Evolutionary conservation across 2,329 filamentous ascomycete genomes (phyloP), one percentile per base, ranked within the genome.

Genomic region (Fusarium heterosporum): DNA sequence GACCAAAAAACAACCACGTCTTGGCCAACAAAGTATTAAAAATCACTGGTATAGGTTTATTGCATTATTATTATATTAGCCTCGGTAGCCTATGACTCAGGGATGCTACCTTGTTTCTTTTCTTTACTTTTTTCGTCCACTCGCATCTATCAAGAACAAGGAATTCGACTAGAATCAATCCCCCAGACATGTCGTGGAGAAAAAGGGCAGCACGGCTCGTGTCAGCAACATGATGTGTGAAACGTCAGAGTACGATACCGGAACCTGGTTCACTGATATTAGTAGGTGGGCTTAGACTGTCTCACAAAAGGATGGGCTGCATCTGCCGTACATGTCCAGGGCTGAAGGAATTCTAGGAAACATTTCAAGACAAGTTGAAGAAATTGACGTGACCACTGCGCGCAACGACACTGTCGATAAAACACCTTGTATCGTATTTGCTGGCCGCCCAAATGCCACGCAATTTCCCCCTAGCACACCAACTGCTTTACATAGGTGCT

Each of bases 381-480:
- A 19, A 38, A 39, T 8, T 10, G 46, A 38, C n/a, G 32, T 7
- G 26, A 32, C 11, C 32, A 17, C 12, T 63, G 34, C 25, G 45
- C 36, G 45, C 14, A 63, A 34, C 39, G 51, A 30, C 47, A 22
- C 43, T 51, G 45, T 56, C 29, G 26, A 58, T 38, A 28, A 28
- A 55, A 41, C 9, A 30, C 11, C 30, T 8, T 34, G 19, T 38
- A 43, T 32, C 42, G 42, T 32, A 48, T n/a, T 43, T 50, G 38
- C 58, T 58, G 45, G 46, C 41, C 43, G 38, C 40, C 36, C 34
- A 42, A 42, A 60, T 61, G 50, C 64, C 55, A 68, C 61, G 46
- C 48, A 68, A 68, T 68, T 68, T 56, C 60, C 58, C 51, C 58
- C 55, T 66, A 49, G 63, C 49, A 57, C 50, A 62, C 49, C 48